Base-by-base conservation (phyloP, 352 stramenopile species). In the Globisporangium echinulatum region DNA sequence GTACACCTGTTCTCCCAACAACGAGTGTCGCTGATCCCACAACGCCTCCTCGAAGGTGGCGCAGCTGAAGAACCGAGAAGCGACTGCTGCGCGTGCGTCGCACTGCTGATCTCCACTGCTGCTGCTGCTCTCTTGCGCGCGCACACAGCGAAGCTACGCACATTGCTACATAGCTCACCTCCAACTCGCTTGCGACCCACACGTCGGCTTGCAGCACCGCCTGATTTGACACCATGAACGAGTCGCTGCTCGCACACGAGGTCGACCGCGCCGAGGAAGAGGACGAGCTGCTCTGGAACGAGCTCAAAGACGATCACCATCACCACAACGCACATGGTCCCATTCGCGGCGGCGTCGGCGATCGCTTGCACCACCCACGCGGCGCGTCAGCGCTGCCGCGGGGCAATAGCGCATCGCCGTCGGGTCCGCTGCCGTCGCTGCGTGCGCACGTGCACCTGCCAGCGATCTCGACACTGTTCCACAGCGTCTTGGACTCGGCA, bases 201-300 rank as follows among this genome's bases (percentile, higher is more conserved):
- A 3, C 25, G 25, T 33, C 25, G 25, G 25, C 25, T 33, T 33
- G 25, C 25, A 33, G 25, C 25, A 33, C 25, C 25, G 2, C 25
- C 25, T 33, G 25, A 33, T 33, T 33, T 33, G 25, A 1, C 25
- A 33, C 39, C 15, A 91, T 91, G 82, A 65, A 91, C 52, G 74
- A 91, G 76, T 88, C 79, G 58, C 70, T 91, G 52, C 64, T 91
- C 7, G 61, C 64, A 13, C 60, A 59, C 7, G 66, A 68, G 39
- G 49, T 15, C 11, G 61, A 69, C 49, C 66, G 61, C 6, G 68
- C 74, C 49, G 75, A 83, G 9, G 71, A 79, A 49, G 82, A 89
- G 14, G 80, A 92, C 10, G 82, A 92, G 69, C 71, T 87, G 61
- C 75, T 92, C 46, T 92, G 82, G 82, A 86, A 88, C 52, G 82